phyloP scores from a whole-genome alignment of 495 filamentous ascomycete species.

The Oidiodendron maius region DNA sequence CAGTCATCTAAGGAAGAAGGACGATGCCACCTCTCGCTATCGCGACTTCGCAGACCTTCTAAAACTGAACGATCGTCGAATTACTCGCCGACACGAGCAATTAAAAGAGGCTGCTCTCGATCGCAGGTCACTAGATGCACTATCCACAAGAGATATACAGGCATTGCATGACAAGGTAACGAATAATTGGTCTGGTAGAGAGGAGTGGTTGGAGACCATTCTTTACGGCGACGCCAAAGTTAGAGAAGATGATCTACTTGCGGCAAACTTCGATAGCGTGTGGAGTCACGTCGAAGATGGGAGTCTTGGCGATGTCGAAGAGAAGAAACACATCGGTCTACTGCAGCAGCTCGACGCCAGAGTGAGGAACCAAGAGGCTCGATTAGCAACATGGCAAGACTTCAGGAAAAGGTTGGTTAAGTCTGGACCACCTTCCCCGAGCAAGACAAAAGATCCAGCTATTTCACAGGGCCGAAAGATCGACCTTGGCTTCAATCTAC shows the following conservation, averaged over 20 bases:
- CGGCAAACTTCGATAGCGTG: constrained; percentile 56
- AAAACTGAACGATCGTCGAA: constrained; percentile 37
- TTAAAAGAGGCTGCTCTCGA: constrained; percentile 20
- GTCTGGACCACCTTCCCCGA: constrained; percentile 12
- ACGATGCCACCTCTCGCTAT: constrained; percentile 44
- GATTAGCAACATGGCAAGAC: constrained; percentile 67
- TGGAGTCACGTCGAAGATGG: constrained; percentile 57
- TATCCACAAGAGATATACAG: constrained; percentile 32
- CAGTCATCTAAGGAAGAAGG: constrained; percentile 45
- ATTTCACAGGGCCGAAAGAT: constrained; percentile 13
- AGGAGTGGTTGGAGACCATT: constrained; percentile 61
- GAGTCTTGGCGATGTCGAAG: constrained; percentile 43
- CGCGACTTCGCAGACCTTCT: constrained; percentile 54
- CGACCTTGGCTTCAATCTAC: constrained; percentile 43
- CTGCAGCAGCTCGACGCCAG: constrained; percentile 58
- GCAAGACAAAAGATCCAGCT: constrained; percentile 13
- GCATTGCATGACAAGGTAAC: constrained; percentile 47
- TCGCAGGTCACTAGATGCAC: neutral
- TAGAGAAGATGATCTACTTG: constrained; percentile 56
- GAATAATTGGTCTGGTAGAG: constrained; percentile 70
- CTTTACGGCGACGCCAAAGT: constrained; percentile 57
- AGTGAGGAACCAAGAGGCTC: constrained; percentile 52
- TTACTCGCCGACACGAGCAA: constrained; percentile 36
- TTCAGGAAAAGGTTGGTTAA: constrained; percentile 48
- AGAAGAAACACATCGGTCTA: constrained; percentile 34